Base-by-base conservation (phyloP, 2,329 filamentous ascomycete species). In the Cercospora zeae-maydis region DNA sequence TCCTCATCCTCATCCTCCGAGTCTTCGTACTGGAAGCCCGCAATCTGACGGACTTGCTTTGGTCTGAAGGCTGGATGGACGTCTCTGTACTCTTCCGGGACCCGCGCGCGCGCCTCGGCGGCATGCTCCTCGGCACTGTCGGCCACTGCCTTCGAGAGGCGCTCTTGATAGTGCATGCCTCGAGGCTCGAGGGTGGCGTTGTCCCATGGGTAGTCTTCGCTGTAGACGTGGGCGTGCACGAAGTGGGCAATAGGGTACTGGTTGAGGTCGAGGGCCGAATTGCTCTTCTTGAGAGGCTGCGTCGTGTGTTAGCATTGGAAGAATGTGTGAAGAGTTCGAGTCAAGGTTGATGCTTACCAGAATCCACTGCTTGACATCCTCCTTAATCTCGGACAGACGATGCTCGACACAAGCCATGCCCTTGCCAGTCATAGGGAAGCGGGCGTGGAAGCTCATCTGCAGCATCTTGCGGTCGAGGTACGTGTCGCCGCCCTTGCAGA, bases 391-490 rank as follows among this genome's bases (percentile, higher is more conserved):
- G 2, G 72, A 64, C 4, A 82, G 60, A 42, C 77, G 74, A 58
- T 75, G 73, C 61, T 78, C 75, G 2, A 80, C 59, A n/a, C 78
- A 76, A n/a, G 72, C 73, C 69, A 76, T 70, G 0, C 75, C 79
- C 67, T 79, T 79, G 60, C 72, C 71, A 13, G 75, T 79, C 75
- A 81, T 78, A 1, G 78, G 78, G 49, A 80, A 80, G 51, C 72
- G 71, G 5, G 64, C 64, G 66, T 79, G 75, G 69, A 80, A 80
- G 21, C 75, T 72, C 11, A 72, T 24, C 45, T 67, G 62, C 52
- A 77, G 58, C 61, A 77, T 72, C 67, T 77, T 66, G 36, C 61
- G 74, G 55, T 74, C 72, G 57, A 84, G 76, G 68, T 83, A 84
- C 0, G 73, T 71, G 4, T 78, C 73, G 3, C 78, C 79, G 1